Evolutionary conservation across 768 basidiomycete genomes (phyloP), one percentile per base, ranked within the genome.

Genomic region (Asterophora lycoperdoides): DNA sequence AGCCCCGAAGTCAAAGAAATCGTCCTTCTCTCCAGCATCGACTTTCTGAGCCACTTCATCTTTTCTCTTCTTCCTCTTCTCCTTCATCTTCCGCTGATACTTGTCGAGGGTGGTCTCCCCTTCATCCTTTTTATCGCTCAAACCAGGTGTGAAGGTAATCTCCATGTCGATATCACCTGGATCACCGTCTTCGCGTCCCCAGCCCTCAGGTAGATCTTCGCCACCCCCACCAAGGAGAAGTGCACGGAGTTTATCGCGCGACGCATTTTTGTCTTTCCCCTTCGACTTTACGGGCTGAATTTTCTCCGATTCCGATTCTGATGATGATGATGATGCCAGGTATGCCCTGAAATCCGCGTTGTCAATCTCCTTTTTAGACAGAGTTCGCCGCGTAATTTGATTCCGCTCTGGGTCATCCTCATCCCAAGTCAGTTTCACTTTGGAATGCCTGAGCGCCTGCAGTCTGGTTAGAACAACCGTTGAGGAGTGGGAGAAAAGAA

Each of bases 341-440:
- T 83, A 87, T 19, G 83, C 86, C 44, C 76, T 81, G 74, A 95
- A 97, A 60, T 98, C 93, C 46, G 81, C 81, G 50, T 94, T 87
- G 41, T 96, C 93, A 20, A 98, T 85, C 63, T 97, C 92, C 61
- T 92, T 84, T 45, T 79, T 77, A 0, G 89, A 81, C 35, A 96
- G 71, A 1, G 74, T 72, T 17, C 93, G 85, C 39, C 93, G 82
- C 1, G 93, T 91, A 41, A 93, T 58, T 37, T 81, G 82, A 48
- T 76, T 78, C 34, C 95, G 85, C 60, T 93, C 88, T 0, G 89
- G 85, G 56, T 98, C 94, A 65, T 98, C 96, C 46, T 93, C 90
- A 56, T 99, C 96, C 96, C 96, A 99, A 4, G 94, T 96, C 28
- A 98, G 78, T 61, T 91, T 96, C 51, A 98, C 95, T 73, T 93